Conservation (phyloP, 306 rosid species). For the Begonia fuchsioides region DNA sequence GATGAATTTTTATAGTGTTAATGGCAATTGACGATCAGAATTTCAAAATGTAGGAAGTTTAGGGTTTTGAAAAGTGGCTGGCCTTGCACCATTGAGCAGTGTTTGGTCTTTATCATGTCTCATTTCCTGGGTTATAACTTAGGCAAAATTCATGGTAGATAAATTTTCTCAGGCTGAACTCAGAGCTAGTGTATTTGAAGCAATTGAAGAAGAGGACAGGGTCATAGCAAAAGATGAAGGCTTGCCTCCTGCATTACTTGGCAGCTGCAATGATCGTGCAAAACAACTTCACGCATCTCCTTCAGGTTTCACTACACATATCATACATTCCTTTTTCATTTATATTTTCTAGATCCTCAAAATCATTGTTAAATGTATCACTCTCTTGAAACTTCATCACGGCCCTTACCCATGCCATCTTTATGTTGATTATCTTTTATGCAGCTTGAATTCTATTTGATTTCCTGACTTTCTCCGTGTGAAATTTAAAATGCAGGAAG, state of each 20-base stretch:
- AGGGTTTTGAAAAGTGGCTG: no score
- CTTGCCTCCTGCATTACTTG: slow-evolving; percentile 85
- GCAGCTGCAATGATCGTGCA: slow-evolving; percentile 97
- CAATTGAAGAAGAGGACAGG: slow-evolving; percentile 95
- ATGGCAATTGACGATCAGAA: no score
- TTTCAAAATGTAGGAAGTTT: no score
- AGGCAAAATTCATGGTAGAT: no score
- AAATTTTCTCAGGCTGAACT: slow-evolving; percentile 60
- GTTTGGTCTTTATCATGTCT: no score
- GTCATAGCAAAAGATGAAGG: slow-evolving; percentile 83
- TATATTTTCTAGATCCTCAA: no score
- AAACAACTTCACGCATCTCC: slow-evolving; percentile 97
- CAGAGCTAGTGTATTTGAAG: slow-evolving; percentile 94
- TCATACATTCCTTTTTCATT: neutral
- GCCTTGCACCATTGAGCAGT: no score
- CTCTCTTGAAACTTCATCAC: no score
- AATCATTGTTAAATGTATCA: no score
- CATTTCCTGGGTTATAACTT: no score
- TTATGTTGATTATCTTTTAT: neutral
- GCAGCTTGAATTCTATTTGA: neutral
- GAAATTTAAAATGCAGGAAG: slow-evolving; percentile 50
- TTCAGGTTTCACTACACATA: slow-evolving; percentile 33
- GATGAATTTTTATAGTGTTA: no score
- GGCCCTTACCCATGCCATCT: no score
- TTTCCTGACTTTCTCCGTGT: neutral